Evolutionary conservation across 23 red algal species (phyloP).

Genomic region (Chondrus crispus): DNA sequence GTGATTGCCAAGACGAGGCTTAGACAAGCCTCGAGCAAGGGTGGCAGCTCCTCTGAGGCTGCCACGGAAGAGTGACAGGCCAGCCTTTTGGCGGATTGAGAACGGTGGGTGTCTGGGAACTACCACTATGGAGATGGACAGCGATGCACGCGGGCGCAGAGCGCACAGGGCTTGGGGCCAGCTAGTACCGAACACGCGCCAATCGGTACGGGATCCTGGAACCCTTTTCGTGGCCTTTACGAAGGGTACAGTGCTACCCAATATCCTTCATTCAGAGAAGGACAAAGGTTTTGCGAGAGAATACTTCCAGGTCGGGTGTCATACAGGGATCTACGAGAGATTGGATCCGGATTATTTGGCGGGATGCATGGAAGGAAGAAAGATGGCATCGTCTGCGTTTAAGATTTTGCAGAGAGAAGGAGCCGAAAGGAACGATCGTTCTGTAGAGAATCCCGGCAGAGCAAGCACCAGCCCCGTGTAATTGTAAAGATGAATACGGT

Average conservation of each 20-base stretch:
- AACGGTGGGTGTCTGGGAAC: background rate
- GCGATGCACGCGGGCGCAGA: background rate
- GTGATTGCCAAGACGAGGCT: background rate
- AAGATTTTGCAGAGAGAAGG: too few species aligned
- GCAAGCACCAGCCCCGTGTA: background rate
- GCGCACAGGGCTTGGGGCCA: background rate
- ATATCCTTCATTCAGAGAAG: background rate
- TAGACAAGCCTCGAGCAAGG: too few species aligned
- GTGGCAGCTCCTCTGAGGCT: too few species aligned
- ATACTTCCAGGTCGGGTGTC: background rate
- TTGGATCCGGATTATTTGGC: too few species aligned
- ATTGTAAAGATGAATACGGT: background rate
- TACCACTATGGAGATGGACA: too few species aligned
- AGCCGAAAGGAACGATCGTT: background rate
- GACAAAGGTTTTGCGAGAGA: background rate
- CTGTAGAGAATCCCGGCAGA: background rate
- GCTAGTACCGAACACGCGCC: too few species aligned
- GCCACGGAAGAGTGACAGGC: too few species aligned
- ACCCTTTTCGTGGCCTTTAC: too few species aligned
- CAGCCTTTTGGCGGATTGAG: background rate
- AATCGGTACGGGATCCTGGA: too few species aligned
- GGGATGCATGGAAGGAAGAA: too few species aligned
- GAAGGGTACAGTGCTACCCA: too few species aligned
- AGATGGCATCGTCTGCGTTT: too few species aligned
- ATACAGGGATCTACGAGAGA: background rate